These are phyloP conservation scores for Alloteropsis angusta DNA, from an alignment of 202 grass and related monocot species.

Conservation along the genomic window DNA sequence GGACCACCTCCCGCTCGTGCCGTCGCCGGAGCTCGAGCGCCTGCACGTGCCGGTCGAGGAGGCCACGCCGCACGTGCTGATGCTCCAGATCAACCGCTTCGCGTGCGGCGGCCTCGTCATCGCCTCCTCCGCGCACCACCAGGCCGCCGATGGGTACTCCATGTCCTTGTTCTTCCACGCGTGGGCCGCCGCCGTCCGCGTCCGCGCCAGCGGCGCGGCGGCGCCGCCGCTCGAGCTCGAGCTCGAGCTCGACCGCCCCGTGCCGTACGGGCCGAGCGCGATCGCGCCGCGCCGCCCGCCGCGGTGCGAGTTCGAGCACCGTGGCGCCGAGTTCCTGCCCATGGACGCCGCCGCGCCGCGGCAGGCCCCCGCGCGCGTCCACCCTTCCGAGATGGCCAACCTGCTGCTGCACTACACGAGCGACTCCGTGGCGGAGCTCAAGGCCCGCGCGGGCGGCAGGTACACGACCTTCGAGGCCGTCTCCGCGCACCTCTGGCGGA, in stretches of 20 bases:
- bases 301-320: constrained; percentile 49
- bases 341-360: background rate
- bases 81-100: constrained; percentile 48
- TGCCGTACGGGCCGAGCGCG: constrained; percentile 17
- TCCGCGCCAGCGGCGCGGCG: background rate
- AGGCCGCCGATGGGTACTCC: constrained; percentile 41
- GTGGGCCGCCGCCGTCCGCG: constrained; percentile 31
- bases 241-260: background rate
- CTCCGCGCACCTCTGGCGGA: constrained; percentile 32
- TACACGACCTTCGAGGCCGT: constrained; percentile 51
- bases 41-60: background rate
- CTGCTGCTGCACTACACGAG: constrained; percentile 20
- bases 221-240: background rate
- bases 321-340: constrained; percentile 31
- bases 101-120: constrained; percentile 43
- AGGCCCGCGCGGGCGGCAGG: background rate
- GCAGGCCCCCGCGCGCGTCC: background rate
- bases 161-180: constrained; percentile 41
- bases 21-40: background rate
- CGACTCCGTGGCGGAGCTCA: constrained; percentile 16
- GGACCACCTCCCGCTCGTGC: constrained; percentile 14
- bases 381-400: constrained; percentile 29
- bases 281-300: constrained; percentile 29
- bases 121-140: constrained; percentile 32
- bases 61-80: background rate